A percentile compares a stretch with the other conserved stretches of the same genome.
Conservation (phyloP, 2,329 filamentous ascomycete genomes). For the Elsinoe fawcettii region DNA sequence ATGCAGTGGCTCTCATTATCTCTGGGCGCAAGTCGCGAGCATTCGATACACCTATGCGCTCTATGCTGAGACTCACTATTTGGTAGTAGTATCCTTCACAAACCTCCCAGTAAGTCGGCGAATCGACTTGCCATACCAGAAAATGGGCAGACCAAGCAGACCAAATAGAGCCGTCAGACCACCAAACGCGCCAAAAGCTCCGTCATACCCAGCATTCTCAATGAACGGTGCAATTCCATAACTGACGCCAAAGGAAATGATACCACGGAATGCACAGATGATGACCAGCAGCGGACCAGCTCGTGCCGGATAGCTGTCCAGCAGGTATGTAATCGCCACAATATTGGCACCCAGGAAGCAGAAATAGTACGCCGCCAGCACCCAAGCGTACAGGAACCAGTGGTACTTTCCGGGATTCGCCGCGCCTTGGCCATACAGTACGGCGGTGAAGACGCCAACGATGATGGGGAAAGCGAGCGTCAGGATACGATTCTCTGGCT, state of each 20-base stretch:
- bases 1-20: too few species aligned
- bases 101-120: not conserved
- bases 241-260: constrained; percentile 39
- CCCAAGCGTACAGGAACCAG: constrained; percentile 23
- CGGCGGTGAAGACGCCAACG: constrained; percentile 32
- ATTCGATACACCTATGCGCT: too few species aligned
- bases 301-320: constrained; percentile 39
- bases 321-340: constrained; percentile 37
- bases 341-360: constrained; percentile 38
- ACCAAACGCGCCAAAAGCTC: constrained; percentile 22
- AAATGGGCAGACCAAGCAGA: not conserved
- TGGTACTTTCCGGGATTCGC: constrained; percentile 22
- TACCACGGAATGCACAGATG: constrained; percentile 40
- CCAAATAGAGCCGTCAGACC: not conserved
- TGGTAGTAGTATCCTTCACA: not conserved
- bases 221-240: constrained; percentile 34
- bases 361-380: constrained; percentile 27
- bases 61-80: not conserved
- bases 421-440: constrained; percentile 35
- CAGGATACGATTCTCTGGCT: constrained; percentile 35
- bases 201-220: constrained; percentile 27
- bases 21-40: too few species aligned
- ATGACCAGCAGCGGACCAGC: constrained; percentile 39
- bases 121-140: not conserved
- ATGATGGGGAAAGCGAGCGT: constrained; percentile 32